Evolutionary conservation across 106 monocot species (phyloP), one percentile per base, ranked within the genome.

Genomic region (Chionographis japonica): DNA sequence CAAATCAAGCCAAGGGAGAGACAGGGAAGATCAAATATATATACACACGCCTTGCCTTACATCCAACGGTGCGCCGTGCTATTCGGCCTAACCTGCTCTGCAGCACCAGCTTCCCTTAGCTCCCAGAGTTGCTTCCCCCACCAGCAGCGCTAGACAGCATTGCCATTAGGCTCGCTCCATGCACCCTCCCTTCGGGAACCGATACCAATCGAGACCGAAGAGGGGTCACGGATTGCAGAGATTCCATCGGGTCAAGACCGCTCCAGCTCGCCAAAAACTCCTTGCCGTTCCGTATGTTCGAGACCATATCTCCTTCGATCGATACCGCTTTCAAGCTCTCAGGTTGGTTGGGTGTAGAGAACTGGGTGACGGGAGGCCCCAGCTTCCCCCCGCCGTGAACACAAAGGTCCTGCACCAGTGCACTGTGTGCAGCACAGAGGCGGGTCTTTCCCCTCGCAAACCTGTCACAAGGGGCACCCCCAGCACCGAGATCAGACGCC

Each of bases 141-240:
- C 40, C 18, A 40, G 67, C 62, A 72, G 53, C 13, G 37, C 36
- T 36, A 37, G 68, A 63, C 27, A 86, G 64, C 71, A 79, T 60
- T 4, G 73, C 75, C 79, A 86, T 69, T 9, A 86, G 63, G 40
- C 79, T 77, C 2, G 82, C 86, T 12, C 86, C 86, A 70, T 83
- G 86, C 11, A 83, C 86, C 56, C 86, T 71, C 11, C 86, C 76
- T 73, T 86, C 86, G 36, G 86, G 85, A 68, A 74, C 64, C 8
- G 59, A 56, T 20, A 58, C 65, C n/a, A 57, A 2, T 46, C 8
- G 2, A 59, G 41, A 42, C 14, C 35, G 61, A n/a, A 55, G 8
- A 56, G 61, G 19, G 15, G 19, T 11, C 40, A 35, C 41, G 51
- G 61, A 60, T 16, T 50, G 74, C 51, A 37, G 18, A 39, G 40